phyloP scores from a whole-genome alignment of 345 rosid genomes.

The Syzygium aromaticum region DNA sequence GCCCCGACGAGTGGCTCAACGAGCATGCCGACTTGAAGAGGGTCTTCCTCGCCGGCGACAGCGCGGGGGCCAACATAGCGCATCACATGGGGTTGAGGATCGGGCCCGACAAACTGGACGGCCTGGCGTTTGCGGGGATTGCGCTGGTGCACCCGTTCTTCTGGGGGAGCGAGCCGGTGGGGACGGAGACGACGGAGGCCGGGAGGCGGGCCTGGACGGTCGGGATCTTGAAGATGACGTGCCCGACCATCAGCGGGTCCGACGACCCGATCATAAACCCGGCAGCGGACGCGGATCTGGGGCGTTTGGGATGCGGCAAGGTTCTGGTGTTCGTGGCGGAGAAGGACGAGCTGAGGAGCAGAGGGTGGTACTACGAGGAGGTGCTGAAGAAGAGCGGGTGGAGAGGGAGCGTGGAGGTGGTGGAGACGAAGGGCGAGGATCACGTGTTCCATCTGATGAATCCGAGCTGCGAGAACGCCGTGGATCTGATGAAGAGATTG shows the following conservation, averaged over 20 bases:
- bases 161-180: constrained; percentile 8
- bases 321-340: constrained; percentile 26
- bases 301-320: constrained; percentile 11
- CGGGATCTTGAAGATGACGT: constrained; percentile 1
- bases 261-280: constrained; percentile 39
- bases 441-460: constrained; percentile 6
- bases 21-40: constrained; percentile 7
- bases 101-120: constrained; percentile 7
- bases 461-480: constrained; percentile 2
- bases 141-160: constrained; percentile 26
- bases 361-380: constrained; percentile 8
- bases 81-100: constrained; percentile 21
- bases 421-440: constrained; percentile 8
- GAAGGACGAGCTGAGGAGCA: constrained; percentile 16
- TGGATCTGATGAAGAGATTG: constrained; percentile 2
- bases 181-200: constrained; percentile 3
- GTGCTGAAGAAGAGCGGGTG: constrained; percentile 8
- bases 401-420: constrained; percentile 1
- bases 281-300: constrained; percentile 11
- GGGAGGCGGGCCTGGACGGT: neutral
- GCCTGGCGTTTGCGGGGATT: constrained; percentile 4
- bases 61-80: constrained; percentile 31
- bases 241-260: constrained; percentile 17
- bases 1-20: constrained; percentile 34
- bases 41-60: constrained; percentile 34